A percentile compares a stretch with the other conserved stretches of the same genome.
Evolutionary conservation across 495 filamentous ascomycete species (phyloP).

Genomic region (Friedmanniomyces endolithicus): DNA sequence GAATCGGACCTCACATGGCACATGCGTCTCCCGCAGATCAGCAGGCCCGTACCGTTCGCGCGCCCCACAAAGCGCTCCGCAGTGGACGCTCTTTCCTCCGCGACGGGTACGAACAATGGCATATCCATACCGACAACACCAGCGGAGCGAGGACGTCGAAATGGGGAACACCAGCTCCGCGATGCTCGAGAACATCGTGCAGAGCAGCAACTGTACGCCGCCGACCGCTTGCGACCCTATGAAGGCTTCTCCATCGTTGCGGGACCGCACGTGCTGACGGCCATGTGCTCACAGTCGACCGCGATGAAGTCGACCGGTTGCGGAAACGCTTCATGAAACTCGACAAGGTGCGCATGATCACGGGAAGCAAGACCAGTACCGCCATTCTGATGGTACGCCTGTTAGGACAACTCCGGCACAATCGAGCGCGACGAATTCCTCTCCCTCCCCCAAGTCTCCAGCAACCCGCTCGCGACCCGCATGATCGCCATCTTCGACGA

Average conservation of each 20-base stretch:
- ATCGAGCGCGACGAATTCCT: constrained; percentile 99
- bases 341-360: constrained; percentile 56
- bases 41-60: not conserved
- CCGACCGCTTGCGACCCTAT: not conserved
- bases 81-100: not conserved
- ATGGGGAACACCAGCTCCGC: constrained; percentile 76
- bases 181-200: constrained; percentile 89
- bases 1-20: not conserved
- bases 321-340: constrained; percentile 98
- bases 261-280: constrained; percentile 4
- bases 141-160: constrained; percentile 15
- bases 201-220: constrained; percentile 80
- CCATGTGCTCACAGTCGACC: constrained; percentile 57
- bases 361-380: not conserved
- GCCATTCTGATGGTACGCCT: not conserved
- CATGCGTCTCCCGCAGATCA: not conserved
- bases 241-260: not conserved
- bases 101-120: not conserved
- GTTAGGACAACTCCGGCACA: constrained; percentile 88
- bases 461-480: constrained; percentile 87
- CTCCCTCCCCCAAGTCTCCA: constrained; percentile 90
- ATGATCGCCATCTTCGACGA: constrained; percentile 99
- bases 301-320: constrained; percentile 88
- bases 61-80: not conserved
- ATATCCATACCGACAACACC: constrained; percentile 5